These are phyloP conservation scores for Fusarium sp. DNA, from an alignment of 2,329 filamentous ascomycete species.

Conservation along the genomic window DNA sequence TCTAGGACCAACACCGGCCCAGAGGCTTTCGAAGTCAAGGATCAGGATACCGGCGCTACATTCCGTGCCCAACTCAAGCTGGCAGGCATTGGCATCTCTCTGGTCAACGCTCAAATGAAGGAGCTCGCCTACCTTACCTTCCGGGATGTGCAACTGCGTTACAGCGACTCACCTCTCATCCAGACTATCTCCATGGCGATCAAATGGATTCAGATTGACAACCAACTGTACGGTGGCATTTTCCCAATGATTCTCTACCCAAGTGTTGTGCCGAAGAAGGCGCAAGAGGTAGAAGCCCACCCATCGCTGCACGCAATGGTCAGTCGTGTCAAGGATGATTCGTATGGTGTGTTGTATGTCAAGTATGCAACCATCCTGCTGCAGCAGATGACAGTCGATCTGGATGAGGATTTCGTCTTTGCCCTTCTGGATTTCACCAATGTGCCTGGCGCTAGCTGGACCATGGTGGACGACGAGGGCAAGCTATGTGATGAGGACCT, in stretches of 20 bases:
- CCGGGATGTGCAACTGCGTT: slow-evolving; percentile 90
- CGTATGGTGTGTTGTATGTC: slow-evolving; percentile 97
- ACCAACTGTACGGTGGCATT: slow-evolving; percentile 97
- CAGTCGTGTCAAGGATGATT: slow-evolving; percentile 97
- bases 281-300: slow-evolving; percentile 95
- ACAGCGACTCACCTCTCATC: slow-evolving; percentile 92
- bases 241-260: slow-evolving; percentile 98
- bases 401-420: slow-evolving; percentile 98
- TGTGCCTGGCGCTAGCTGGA: slow-evolving; percentile 90
- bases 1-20: slow-evolving; percentile 65
- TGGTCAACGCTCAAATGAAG: slow-evolving; percentile 92
- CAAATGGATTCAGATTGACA: slow-evolving; percentile 99
- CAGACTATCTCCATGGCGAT: slow-evolving; percentile 92
- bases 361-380: slow-evolving; percentile 96
- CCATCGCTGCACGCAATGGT: slow-evolving; percentile 94
- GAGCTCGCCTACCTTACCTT: slow-evolving; percentile 96
- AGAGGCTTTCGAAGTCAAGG: slow-evolving; percentile 89
- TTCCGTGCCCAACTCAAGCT: slow-evolving; percentile 92
- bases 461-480: slow-evolving; percentile 77
- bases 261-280: slow-evolving; percentile 96
- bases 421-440: slow-evolving; percentile 96
- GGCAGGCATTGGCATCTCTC: slow-evolving; percentile 91
- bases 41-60: slow-evolving; percentile 87
- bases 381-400: slow-evolving; percentile 97
- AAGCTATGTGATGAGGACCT: slow-evolving; percentile 91